Percentiles rank a stretch among this genome's conserved stretches.
Evolutionary conservation across 2,329 filamentous ascomycete genomes (phyloP).

Genomic region (Colletotrichum caudatum): DNA sequence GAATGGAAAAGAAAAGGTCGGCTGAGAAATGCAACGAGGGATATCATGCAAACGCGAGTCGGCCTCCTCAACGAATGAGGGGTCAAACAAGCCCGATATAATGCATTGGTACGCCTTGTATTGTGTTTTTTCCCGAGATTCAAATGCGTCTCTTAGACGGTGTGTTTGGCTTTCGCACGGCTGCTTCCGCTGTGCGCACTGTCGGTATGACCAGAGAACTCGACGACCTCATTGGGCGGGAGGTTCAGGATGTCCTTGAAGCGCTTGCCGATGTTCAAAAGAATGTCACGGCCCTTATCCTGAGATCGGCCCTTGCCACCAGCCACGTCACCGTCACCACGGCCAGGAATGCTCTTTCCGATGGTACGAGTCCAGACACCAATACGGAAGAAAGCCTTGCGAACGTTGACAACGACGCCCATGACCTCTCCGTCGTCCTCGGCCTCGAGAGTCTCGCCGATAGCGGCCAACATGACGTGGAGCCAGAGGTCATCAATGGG

Average conservation of each 20-base stretch:
- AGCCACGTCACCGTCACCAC: conserved; percentile 78
- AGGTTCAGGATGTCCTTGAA: conserved; percentile 95
- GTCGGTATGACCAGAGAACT: conserved; percentile 98
- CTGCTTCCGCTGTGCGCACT: conserved; percentile 93
- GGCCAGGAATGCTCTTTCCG: conserved; percentile 83
- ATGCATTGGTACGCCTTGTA: conserved; percentile 33
- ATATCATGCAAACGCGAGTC: conserved; percentile 33
- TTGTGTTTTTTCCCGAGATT: conserved; percentile 16
- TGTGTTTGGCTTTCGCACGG: conserved; percentile 93
- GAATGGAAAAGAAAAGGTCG: conserved; percentile 34
- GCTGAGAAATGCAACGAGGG: conserved; percentile 38
- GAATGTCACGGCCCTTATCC: conserved; percentile 87
- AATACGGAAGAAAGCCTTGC: conserved; percentile 97
- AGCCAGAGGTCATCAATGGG: conserved; percentile 97
- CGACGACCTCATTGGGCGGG: conserved; percentile 80
- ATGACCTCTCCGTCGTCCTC: conserved; percentile 97
- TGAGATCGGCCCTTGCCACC: conserved; percentile 81
- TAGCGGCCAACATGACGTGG: conserved; percentile 94
- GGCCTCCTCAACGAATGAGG: conserved; percentile 26
- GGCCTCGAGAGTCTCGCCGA: conserved; percentile 96
- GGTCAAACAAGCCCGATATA: conserved; percentile 27
- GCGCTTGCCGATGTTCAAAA: conserved; percentile 84
- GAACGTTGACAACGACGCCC: conserved; percentile 99
- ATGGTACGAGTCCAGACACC: conserved; percentile 97
- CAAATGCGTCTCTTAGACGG: conserved; percentile 68